Percentiles rank a stretch among this genome's conserved stretches.
These are phyloP conservation scores for Xylaria hypoxylon DNA, from an alignment of 2,329 filamentous ascomycete genomes.

Conservation along the genomic window DNA sequence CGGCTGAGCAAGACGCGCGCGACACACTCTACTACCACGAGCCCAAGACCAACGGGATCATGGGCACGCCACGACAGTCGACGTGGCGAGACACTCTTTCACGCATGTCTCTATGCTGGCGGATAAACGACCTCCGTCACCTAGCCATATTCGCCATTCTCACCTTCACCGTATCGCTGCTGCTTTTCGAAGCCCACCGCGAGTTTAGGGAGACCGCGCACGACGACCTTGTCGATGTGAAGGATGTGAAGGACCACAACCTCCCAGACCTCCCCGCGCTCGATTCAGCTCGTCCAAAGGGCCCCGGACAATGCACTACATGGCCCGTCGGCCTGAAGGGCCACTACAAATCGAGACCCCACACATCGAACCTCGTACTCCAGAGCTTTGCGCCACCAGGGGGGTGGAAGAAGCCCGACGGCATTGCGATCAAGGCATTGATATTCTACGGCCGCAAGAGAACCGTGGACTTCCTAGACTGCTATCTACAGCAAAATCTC, in stretches of 20 bases:
- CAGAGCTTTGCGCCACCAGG: conserved; percentile 44
- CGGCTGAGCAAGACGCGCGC: conserved; percentile 18
- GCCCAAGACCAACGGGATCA: conserved; percentile 11
- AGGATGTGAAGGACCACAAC: not conserved
- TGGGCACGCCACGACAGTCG: conserved; percentile 18
- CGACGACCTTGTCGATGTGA: conserved; percentile 13
- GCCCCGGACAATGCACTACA: conserved; percentile 46
- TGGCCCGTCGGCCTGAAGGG: conserved; percentile 44
- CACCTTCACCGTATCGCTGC: conserved; percentile 35
- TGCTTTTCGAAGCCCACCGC: conserved; percentile 43
- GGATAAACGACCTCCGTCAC: conserved; percentile 39
- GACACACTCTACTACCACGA: conserved; percentile 16
- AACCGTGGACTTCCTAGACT: conserved; percentile 60
- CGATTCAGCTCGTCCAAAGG: not conserved
- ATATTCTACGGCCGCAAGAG: conserved; percentile 60
- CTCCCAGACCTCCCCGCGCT: not conserved
- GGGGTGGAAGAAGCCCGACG: conserved; percentile 48
- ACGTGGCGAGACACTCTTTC: conserved; percentile 39
- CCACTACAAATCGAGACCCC: conserved; percentile 28
- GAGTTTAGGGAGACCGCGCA: conserved; percentile 37
- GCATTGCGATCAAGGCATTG: conserved; percentile 56
- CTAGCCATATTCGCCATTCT: conserved; percentile 38
- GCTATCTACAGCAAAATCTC: conserved; percentile 59
- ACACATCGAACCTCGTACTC: conserved; percentile 27
- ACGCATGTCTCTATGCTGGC: conserved; percentile 32